Evolutionary conservation across 352 stramenopile species (phyloP), one percentile per base, ranked within the genome.

Genomic region (Phytophthora agathidicida): DNA sequence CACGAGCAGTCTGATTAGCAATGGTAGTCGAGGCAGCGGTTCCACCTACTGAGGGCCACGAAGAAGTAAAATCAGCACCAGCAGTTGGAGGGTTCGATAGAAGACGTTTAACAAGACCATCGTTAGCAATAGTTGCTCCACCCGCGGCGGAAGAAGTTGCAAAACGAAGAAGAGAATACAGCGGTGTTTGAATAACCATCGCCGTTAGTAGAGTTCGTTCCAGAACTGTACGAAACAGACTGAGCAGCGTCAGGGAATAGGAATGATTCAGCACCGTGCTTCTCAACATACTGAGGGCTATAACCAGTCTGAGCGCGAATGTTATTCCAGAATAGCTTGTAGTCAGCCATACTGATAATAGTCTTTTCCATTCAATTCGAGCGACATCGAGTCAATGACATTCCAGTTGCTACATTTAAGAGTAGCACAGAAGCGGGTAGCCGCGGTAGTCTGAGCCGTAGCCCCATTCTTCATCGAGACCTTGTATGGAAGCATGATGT

Each of bases 331-430:
- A 58, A 58, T 2, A 58, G 13, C 7, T 47, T 48, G 28, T 58
- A 58, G 16, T 58, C 49, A 20, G 27, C 28, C 36, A 58, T 58
- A 1, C 16, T 33, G 6, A 58, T 14, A n/a, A n/a, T n/a, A n/a
- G n/a, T n/a, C n/a, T n/a, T n/a, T n/a, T n/a, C n/a, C n/a, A n/a
- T n/a, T n/a, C 6, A 61, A 20, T 8, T 50, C 52, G 0, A 61
- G 26, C 1, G 24, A 42, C 52, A 61, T 54, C 0, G 5, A n/a
- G 22, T 61, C 52, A 5, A 61, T 53, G 0, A 53, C 52, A 17
- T 61, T 61, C 32, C 31, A 61, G 23, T 46, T 44, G n/a, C 31
- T 41, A 20, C 52, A 57, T 11, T 47, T 57, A 4, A 57, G 33
- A 0, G 20, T 35, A 9, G 23, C 0, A 13, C 35, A 57, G 8